Evolutionary conservation across 2,329 filamentous ascomycete species (phyloP).

Genomic region (Paracamarosporium sp.): DNA sequence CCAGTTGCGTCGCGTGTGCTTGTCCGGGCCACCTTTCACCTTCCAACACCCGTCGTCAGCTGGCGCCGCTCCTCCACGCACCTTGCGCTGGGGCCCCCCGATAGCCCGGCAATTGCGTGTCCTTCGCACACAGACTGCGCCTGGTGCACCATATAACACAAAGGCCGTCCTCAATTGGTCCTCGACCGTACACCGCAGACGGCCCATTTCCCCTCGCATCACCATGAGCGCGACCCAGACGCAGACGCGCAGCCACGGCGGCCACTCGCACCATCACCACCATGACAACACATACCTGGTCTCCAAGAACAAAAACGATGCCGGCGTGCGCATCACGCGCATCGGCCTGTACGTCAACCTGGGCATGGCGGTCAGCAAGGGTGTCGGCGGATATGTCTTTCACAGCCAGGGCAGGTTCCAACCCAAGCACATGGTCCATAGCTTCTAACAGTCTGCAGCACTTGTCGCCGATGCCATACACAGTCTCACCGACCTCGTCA

Average conservation of each 20-base stretch:
- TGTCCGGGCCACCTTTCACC: constrained; percentile 34
- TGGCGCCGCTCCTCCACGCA: constrained; percentile 25
- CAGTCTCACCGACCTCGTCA: constrained; percentile 92
- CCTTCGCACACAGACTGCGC: constrained; percentile 32
- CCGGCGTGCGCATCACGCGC: constrained; percentile 90
- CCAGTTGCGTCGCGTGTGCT: constrained; percentile 39
- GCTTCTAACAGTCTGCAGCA: constrained; percentile 53
- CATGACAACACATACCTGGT: constrained; percentile 86
- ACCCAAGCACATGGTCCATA: not conserved
- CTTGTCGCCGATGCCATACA: constrained; percentile 95
- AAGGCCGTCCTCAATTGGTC: constrained; percentile 36
- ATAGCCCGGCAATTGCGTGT: constrained; percentile 34
- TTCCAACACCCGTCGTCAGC: constrained; percentile 25
- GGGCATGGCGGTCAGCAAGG: constrained; percentile 92
- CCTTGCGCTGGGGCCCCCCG: constrained; percentile 15
- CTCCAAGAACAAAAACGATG: constrained; percentile 85
- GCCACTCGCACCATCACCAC: constrained; percentile 68
- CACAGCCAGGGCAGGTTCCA: constrained; percentile 72
- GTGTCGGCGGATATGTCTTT: constrained; percentile 89
- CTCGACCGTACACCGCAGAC: constrained; percentile 38
- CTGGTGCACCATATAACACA: constrained; percentile 4
- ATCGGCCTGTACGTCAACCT: constrained; percentile 90
- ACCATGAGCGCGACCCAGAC: constrained; percentile 34
- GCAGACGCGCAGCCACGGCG: constrained; percentile 42
- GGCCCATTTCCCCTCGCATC: constrained; percentile 32